Percentiles rank a stretch among this genome's conserved stretches.
Evolutionary conservation across 2,329 filamentous ascomycete genomes (phyloP).

Genomic region (Knufia fluminis): DNA sequence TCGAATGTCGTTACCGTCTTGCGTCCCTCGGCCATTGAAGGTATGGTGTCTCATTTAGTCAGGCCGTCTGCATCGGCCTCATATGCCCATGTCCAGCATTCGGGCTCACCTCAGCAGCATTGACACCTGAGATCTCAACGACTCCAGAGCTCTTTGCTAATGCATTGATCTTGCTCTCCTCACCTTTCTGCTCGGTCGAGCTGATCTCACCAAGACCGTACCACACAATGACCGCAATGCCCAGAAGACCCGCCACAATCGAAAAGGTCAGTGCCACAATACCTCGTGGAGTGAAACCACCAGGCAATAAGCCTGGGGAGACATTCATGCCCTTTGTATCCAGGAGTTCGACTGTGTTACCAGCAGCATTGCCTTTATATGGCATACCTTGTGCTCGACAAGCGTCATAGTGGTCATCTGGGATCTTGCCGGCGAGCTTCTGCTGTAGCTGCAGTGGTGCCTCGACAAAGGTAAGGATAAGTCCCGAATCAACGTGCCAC

Average conservation of each 20-base stretch:
- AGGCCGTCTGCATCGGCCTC: neutral
- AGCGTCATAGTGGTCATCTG: constrained; percentile 18
- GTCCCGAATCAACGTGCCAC: constrained; percentile 45
- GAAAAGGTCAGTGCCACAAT: constrained; percentile 69
- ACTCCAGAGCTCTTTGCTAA: neutral
- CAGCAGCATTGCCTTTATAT: constrained; percentile 63
- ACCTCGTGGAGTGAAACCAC: constrained; percentile 61
- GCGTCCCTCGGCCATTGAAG: neutral
- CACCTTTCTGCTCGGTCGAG: constrained; percentile 10
- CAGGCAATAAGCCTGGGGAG: constrained; percentile 49
- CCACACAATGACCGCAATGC: constrained; percentile 57
- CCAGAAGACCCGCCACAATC: constrained; percentile 57
- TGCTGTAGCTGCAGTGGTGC: constrained; percentile 52
- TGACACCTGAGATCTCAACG: neutral
- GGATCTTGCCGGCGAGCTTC: constrained; percentile 30
- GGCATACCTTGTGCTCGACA: constrained; percentile 31
- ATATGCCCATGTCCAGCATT: neutral
- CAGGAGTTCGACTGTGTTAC: constrained; percentile 54
- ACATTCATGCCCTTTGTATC: constrained; percentile 55
- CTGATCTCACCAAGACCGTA: constrained; percentile 40
- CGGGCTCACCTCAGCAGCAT: neutral
- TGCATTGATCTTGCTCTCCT: constrained; percentile 6
- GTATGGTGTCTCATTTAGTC: neutral
- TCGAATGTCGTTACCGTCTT: no score
- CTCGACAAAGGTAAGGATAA: constrained; percentile 45